Evolutionary conservation across 179 eudicot species (phyloP), one percentile per base, ranked within the genome.

Genomic region (Gypsophila paniculata): DNA sequence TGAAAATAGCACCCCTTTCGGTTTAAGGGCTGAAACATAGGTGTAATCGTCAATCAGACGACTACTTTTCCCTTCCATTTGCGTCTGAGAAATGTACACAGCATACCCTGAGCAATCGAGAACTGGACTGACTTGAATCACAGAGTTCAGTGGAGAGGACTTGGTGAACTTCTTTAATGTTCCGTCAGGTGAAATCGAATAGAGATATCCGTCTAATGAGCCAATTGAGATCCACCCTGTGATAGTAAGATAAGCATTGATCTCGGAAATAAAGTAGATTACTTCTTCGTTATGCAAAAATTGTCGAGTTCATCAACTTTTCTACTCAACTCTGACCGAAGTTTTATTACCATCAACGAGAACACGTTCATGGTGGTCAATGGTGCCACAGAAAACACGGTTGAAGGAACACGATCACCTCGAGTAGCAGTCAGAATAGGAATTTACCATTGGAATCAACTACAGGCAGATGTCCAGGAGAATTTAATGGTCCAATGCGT

Each of bases 181-280:
- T 48, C 99, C 99, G 22, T 73, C 61, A 58, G 96, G 96, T 55
- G 99, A 94, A 69, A 94, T 80, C 61, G 97, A 94, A 63, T 94
- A 94, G 2, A 94, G 80, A 72, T 46, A 83, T 18, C 99, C 99
- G 76, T 94, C 94, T 61, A 89, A 76, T 21, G 99, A 94, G 55
- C 99, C 96, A 52, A 89, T 68, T 42, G 99, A 89, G 70, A 94
- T 77, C 99, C 99, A 94, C 21, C 99, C 99, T 93, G 83, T 53
- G 49, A 75, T 61, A 46, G 38, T 38, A 44, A 17, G 4, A 62
- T 19, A 51, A 58, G 34, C 17, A 23, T 58, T 14, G 0, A 22
- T n/a, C n/a, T n/a, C n/a, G n/a, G n/a, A n/a, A n/a, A n/a, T n/a
- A n/a, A n/a, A n/a, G n/a, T n/a, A n/a, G n/a, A n/a, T n/a, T n/a